These are phyloP conservation scores for Penicillium sp. DNA, from an alignment of 2,329 filamentous ascomycete genomes.

Conservation along the genomic window DNA sequence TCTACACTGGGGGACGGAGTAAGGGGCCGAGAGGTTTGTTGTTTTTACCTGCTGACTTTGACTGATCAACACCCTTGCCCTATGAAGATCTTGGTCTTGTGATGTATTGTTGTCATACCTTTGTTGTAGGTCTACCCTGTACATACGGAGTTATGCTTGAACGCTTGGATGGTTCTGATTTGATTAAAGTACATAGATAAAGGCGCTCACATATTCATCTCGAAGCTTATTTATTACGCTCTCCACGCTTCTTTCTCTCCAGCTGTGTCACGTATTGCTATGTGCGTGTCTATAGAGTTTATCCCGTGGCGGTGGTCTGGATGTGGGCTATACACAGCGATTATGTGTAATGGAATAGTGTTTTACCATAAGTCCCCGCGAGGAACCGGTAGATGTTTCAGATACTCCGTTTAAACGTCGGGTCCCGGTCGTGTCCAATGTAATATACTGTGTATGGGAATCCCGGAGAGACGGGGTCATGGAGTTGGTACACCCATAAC, in stretches of 20 bases:
- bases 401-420: background rate
- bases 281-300: background rate
- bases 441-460: background rate
- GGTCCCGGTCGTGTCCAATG: background rate
- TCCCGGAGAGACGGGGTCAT: background rate
- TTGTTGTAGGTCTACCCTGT: background rate
- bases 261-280: background rate
- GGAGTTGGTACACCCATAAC: background rate
- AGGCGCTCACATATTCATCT: background rate
- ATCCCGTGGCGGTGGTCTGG: background rate
- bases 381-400: background rate
- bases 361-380: background rate
- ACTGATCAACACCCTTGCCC: background rate
- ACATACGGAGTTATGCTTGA: background rate
- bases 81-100: no score
- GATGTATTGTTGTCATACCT: background rate
- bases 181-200: background rate
- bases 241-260: background rate
- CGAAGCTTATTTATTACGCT: background rate
- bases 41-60: background rate
- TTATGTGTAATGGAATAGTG: background rate
- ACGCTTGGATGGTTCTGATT: background rate
- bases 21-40: background rate
- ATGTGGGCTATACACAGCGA: no score
- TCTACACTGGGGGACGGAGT: background rate